phyloP scores from a whole-genome alignment of 1,139 yeast genomes.

The Martiniozyma asiatica region DNA sequence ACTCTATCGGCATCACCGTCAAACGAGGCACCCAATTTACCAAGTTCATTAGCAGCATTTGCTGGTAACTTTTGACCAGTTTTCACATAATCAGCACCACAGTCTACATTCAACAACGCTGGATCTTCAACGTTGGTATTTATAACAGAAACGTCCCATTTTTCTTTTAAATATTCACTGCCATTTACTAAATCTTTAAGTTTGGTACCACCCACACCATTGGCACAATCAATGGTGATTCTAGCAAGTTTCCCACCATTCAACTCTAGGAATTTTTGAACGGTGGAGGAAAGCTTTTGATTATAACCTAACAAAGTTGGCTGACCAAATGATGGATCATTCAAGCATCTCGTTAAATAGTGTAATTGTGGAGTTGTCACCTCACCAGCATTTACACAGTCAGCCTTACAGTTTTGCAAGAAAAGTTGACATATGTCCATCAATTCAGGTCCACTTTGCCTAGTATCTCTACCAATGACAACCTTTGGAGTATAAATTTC shows the following conservation, averaged over 20 bases:
- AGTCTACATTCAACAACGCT: conserved; percentile 50
- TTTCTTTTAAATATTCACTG: conserved; percentile 25
- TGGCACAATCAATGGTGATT: conserved; percentile 76
- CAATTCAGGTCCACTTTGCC: conserved; percentile 68
- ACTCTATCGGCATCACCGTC: conserved; percentile 98
- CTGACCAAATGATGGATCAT: conserved; percentile 51
- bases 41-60: conserved; percentile 27
- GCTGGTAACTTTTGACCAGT: conserved; percentile 73
- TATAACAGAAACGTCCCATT: conserved; percentile 26
- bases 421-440: conserved; percentile 59
- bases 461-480: conserved; percentile 57
- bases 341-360: conserved; percentile 64
- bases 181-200: conserved; percentile 29
- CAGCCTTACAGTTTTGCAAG: conserved; percentile 33
- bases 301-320: conserved; percentile 65
- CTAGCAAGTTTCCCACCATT: conserved; percentile 20
- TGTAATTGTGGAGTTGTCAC: conserved; percentile 94
- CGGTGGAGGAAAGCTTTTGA: conserved; percentile 36
- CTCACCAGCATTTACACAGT: conserved; percentile 43
- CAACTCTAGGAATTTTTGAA: conserved; percentile 13
- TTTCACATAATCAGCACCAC: conserved; percentile 96
- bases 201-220: conserved; percentile 91
- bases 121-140: conserved; percentile 53
- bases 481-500: conserved; percentile 27
- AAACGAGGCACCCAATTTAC: conserved; percentile 60